Evolutionary conservation across 805 yeast genomes (phyloP).

Genomic region (Ogataea philodendri): DNA sequence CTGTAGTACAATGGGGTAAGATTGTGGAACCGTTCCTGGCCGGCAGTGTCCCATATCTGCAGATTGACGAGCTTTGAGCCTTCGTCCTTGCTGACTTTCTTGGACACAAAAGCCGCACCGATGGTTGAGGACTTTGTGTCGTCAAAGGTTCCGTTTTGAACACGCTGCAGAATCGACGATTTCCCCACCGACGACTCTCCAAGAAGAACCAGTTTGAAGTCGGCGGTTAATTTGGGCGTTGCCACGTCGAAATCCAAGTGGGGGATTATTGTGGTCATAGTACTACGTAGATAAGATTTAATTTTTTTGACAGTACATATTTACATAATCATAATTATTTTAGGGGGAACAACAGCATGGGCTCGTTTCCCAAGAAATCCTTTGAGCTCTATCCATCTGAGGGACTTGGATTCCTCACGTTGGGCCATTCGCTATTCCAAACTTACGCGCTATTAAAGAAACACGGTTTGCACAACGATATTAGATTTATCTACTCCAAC

Average conservation of each 20-base stretch:
- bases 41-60: constrained; percentile 95
- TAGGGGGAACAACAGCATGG: constrained; percentile 7
- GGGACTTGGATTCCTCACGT: constrained; percentile 26
- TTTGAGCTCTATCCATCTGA: constrained; percentile 27
- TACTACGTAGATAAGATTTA: constrained; percentile 9
- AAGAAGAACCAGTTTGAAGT: constrained; percentile 36
- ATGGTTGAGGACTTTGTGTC: constrained; percentile 85
- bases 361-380: constrained; percentile 8
- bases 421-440: constrained; percentile 30
- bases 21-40: constrained; percentile 84
- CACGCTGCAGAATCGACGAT: constrained; percentile 76
- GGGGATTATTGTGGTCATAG: constrained; percentile 19
- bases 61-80: constrained; percentile 42
- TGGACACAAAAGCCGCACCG: constrained; percentile 97
- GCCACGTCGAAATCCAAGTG: constrained; percentile 13
- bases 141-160: constrained; percentile 70
- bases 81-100: constrained; percentile 48
- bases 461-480: constrained; percentile 16
- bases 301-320: constrained; percentile 1
- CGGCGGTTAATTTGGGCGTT: constrained; percentile 31
- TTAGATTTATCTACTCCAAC: constrained; percentile 26
- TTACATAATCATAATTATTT: constrained; percentile 7
- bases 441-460: constrained; percentile 17
- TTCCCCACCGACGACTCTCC: constrained; percentile 64
- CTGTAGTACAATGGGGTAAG: constrained; percentile 83